Base-by-base conservation (phyloP, 176 grass and related monocot genomes). In the Paspalum notatum region DNA sequence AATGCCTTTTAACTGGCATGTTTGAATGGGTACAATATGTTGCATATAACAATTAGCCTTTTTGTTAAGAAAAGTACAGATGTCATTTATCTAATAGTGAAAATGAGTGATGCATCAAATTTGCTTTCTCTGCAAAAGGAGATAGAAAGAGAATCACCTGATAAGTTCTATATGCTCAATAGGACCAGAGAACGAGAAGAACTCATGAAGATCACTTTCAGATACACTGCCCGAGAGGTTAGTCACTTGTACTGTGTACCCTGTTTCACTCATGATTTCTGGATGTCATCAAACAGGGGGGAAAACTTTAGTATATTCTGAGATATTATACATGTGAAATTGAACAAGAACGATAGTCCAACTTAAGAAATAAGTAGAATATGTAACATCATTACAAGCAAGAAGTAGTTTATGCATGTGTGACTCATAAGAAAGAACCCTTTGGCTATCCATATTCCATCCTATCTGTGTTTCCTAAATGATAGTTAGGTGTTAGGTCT, bases 171-270 rank as follows among this genome's bases (percentile, higher is more conserved):
- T 72, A 80, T 95, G 86, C 75, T 98, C 96, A 84, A 98, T 92
- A 87, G 96, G 69, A 62, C 96, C 96, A 71, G 88, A 98, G 89
- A 98, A 98, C 18, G 92, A 91, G 83, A 98, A 98, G 90, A 98
- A 98, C 21, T 93, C 90, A 62, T 89, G 86, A 76, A 98, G 86
- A 79, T 98, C 90, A 63, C 65, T 81, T 58, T 98, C 96, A 21
- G 86, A 91, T 56, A 87, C 90, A 53, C 74, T 84, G 82, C 46
- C 84, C 38, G 96, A 98, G 18, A 98, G 88, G 82, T 93, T 95
- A 58, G 92, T 89, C 62, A 98, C 96, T 89, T 98, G 86, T 25
- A 98, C 75, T 6, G 88, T 98, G 82, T 98, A 88, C 55, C 86
- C 90, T 0, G 66, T 41, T 86, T 73, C 79, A 68, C 84, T 98